Percentiles rank a stretch among this genome's conserved stretches.
These are phyloP conservation scores for Rhizoclosmatium sp. DNA, from an alignment of 192 early-diverging fungal species.

Conservation along the genomic window DNA sequence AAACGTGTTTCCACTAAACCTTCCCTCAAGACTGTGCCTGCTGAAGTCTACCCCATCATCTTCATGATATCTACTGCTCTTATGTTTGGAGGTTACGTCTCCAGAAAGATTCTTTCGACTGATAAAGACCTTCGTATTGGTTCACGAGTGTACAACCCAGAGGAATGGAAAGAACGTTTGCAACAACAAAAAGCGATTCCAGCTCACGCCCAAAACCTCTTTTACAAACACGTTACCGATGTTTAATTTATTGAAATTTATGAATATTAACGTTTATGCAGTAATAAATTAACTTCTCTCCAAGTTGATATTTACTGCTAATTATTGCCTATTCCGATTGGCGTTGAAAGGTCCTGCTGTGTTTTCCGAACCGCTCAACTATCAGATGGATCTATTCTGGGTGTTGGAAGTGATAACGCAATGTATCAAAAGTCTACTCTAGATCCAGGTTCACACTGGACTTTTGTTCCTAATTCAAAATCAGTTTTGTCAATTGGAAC, in stretches of 20 bases:
- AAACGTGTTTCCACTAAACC: background rate
- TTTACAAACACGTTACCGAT: background rate
- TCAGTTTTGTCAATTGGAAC: too few species aligned
- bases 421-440: too few species aligned
- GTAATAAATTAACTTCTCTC: too few species aligned
- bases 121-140: conserved; percentile 5
- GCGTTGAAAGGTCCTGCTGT: too few species aligned
- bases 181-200: background rate
- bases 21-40: background rate
- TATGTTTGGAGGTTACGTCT: background rate
- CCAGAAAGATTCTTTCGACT: background rate
- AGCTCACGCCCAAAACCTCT: background rate
- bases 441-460: too few species aligned
- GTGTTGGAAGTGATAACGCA: too few species aligned
- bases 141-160: background rate
- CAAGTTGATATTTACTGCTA: too few species aligned
- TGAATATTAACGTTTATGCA: too few species aligned
- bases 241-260: background rate
- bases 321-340: too few species aligned
- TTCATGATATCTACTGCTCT: background rate
- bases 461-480: too few species aligned
- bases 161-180: background rate
- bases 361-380: too few species aligned
- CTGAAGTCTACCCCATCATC: background rate
- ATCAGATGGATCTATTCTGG: too few species aligned